Evolutionary conservation across 2,329 filamentous ascomycete species (phyloP).

Genomic region (Clonostachys sp.): DNA sequence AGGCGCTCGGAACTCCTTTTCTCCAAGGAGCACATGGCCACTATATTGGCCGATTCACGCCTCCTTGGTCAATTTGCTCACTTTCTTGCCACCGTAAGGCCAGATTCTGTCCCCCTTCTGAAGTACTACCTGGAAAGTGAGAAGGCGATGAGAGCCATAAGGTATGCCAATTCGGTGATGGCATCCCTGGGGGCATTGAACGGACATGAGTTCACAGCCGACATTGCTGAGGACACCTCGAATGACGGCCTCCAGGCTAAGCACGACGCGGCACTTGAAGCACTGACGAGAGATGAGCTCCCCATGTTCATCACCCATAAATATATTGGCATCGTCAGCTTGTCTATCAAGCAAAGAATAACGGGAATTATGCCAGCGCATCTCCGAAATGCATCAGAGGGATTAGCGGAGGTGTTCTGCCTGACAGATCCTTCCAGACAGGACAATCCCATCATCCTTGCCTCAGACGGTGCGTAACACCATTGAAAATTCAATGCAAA

Average conservation of each 20-base stretch:
- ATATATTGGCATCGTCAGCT: slow-evolving; percentile 65
- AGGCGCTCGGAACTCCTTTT: slow-evolving; percentile 60
- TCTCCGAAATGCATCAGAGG: slow-evolving; percentile 66
- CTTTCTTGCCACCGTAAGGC: slow-evolving; percentile 57
- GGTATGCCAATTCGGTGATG: slow-evolving; percentile 58
- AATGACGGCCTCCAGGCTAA: slow-evolving; percentile 59
- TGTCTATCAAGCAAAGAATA: slow-evolving; percentile 63
- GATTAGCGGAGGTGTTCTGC: slow-evolving; percentile 73
- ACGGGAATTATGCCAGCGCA: slow-evolving; percentile 62
- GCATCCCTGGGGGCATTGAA: slow-evolving; percentile 44
- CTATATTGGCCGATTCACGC: slow-evolving; percentile 61
- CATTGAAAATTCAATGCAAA: no score
- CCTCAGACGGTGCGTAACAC: slow-evolving; percentile 33
- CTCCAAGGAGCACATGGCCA: slow-evolving; percentile 58
- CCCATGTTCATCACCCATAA: slow-evolving; percentile 68
- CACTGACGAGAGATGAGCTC: slow-evolving; percentile 62
- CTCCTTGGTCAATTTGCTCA: slow-evolving; percentile 62
- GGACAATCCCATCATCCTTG: slow-evolving; percentile 75
- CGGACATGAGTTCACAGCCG: slow-evolving; percentile 49
- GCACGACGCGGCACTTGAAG: slow-evolving; percentile 59
- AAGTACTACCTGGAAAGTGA: slow-evolving; percentile 68
- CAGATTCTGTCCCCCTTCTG: slow-evolving; percentile 60
- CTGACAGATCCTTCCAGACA: slow-evolving; percentile 67
- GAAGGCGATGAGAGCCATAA: slow-evolving; percentile 67
- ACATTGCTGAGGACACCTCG: slow-evolving; percentile 42